Percentiles rank a stretch among this genome's conserved stretches.
These are phyloP conservation scores for Davidsoniella virescens DNA, from an alignment of 2,329 filamentous ascomycete species.

Conservation along the genomic window DNA sequence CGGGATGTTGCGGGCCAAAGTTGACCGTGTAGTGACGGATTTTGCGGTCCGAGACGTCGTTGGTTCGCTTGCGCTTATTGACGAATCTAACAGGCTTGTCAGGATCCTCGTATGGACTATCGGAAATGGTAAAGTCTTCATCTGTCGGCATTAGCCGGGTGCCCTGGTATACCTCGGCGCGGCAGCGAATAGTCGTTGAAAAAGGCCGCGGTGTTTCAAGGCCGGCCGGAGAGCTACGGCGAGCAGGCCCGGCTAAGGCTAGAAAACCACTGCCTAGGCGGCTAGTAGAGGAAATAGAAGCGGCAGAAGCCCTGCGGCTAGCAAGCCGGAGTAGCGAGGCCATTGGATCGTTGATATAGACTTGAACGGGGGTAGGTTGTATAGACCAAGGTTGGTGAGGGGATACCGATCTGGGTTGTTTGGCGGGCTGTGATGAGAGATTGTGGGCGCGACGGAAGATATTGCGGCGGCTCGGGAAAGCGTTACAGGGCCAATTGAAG, in stretches of 20 bases:
- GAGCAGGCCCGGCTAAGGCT: too few species aligned
- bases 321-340: slow-evolving; percentile 58
- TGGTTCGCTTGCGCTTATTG: slow-evolving; percentile 27
- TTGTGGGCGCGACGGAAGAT: background rate
- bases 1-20: slow-evolving; percentile 96
- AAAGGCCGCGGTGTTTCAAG: slow-evolving; percentile 36
- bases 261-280: too few species aligned
- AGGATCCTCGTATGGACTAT: slow-evolving; percentile 31
- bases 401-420: slow-evolving; percentile 1
- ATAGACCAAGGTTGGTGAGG: background rate
- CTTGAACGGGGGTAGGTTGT: slow-evolving; percentile 17
- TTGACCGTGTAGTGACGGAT: slow-evolving; percentile 99
- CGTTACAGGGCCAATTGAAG: slow-evolving; percentile 14
- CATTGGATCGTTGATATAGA: slow-evolving; percentile 30
- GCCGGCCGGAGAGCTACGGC: slow-evolving; percentile 14
- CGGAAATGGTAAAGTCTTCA: slow-evolving; percentile 41
- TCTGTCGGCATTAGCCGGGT: slow-evolving; percentile 52
- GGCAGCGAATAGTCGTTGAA: slow-evolving; percentile 46
- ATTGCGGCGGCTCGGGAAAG: background rate
- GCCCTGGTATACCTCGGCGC: slow-evolving; percentile 37
- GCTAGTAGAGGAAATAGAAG: slow-evolving; percentile 13
- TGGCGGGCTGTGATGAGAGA: background rate
- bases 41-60: slow-evolving; percentile 50
- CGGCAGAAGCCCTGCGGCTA: slow-evolving; percentile 42
- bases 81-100: slow-evolving; percentile 28